These are phyloP conservation scores for Spathaspora arborariae DNA, from an alignment of 805 yeast genomes.

Conservation along the genomic window DNA sequence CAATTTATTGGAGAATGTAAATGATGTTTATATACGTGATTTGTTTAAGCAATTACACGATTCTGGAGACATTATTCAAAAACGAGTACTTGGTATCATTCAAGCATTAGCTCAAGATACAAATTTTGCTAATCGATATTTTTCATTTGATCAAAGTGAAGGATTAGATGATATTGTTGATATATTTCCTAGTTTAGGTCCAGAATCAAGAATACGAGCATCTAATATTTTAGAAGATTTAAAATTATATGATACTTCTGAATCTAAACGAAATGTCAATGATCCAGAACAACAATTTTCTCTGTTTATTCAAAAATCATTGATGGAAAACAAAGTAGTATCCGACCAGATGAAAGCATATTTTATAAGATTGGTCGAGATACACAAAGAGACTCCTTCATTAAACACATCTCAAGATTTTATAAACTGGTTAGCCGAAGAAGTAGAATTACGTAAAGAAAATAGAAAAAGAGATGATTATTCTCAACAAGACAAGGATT, in stretches of 20 bases:
- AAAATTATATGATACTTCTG: conserved; percentile 17
- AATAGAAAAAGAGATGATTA: conserved; percentile 25
- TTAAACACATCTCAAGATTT: conserved; percentile 40
- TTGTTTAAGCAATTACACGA: conserved; percentile 19
- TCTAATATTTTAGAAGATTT: conserved; percentile 47
- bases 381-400: conserved; percentile 27
- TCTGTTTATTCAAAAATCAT: conserved; percentile 28
- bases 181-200: conserved; percentile 24
- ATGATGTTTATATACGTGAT: conserved; percentile 14
- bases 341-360: conserved; percentile 37
- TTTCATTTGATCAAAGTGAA: conserved; percentile 13
- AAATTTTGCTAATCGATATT: conserved; percentile 27
- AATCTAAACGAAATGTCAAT: conserved; percentile 13
- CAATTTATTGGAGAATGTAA: conserved; percentile 26
- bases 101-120: conserved; percentile 40
- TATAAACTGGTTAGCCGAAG: conserved; percentile 58
- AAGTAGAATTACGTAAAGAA: conserved; percentile 24
- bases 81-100: conserved; percentile 50
- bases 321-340: conserved; percentile 18
- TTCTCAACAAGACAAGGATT: conserved; percentile 29
- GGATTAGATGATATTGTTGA: conserved; percentile 24
- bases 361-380: conserved; percentile 29
- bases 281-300: conserved; percentile 32
- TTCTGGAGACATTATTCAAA: conserved; percentile 33
- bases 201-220: conserved; percentile 33